Percentiles rank a stretch among this genome's conserved stretches.
Evolutionary conservation across 345 rosid species (phyloP).

Genomic region (Brassica cretica): DNA sequence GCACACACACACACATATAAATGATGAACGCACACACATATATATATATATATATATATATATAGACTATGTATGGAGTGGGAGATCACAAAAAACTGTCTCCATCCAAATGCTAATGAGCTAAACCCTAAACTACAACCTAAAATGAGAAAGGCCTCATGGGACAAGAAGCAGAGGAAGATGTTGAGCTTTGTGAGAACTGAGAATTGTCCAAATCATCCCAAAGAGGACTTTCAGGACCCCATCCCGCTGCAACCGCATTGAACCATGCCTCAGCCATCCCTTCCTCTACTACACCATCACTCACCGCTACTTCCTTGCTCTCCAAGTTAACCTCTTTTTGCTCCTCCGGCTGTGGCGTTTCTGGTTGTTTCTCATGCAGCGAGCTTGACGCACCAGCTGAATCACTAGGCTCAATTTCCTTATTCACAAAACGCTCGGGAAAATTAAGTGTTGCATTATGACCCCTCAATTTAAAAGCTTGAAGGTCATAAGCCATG

Average conservation of each 20-base stretch:
- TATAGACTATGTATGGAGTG: conserved; percentile 18
- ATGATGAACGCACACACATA: not conserved
- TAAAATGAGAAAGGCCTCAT: conserved; percentile 50
- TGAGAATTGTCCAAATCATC: conserved; percentile 73
- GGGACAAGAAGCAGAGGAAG: conserved; percentile 44
- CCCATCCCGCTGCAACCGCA: conserved; percentile 88
- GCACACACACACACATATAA: conserved; percentile 2
- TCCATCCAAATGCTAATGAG: conserved; percentile 37
- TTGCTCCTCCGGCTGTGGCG: not conserved
- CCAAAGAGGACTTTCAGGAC: conserved; percentile 97
- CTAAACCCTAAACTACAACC: conserved; percentile 24
- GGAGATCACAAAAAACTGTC: conserved; percentile 43
- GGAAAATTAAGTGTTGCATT: conserved; percentile 96
- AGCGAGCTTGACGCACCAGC: not conserved
- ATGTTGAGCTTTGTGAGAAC: conserved; percentile 32
- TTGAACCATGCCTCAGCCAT: conserved; percentile 91
- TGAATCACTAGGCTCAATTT: conserved; percentile 19
- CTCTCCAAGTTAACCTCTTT: conserved; percentile 27
- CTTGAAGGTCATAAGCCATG: conserved; percentile 94
- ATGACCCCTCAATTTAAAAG: conserved; percentile 85
- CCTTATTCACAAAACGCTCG: conserved; percentile 70
- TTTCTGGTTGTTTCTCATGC: conserved; percentile 17
- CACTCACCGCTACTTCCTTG: conserved; percentile 28
- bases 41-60: not conserved
- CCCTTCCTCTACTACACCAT: conserved; percentile 43